Evolutionary conservation across 2,329 filamentous ascomycete species (phyloP).

Genomic region (Chalara sp.): DNA sequence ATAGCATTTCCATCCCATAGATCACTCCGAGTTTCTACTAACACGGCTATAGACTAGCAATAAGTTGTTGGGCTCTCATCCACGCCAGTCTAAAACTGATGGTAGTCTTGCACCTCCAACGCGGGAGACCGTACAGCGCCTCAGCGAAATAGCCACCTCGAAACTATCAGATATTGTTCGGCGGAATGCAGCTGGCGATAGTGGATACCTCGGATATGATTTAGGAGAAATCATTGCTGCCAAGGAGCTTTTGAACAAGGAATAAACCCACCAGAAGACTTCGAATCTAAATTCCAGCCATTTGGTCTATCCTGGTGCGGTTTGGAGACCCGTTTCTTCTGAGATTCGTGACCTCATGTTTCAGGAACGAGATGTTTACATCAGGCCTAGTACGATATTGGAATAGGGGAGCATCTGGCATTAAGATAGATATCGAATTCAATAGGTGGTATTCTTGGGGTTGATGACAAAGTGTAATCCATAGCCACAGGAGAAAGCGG

Average conservation of each 20-base stretch:
- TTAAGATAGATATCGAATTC: too few species aligned
- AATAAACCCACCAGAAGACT: background rate
- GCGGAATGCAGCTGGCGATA: slow-evolving; percentile 50
- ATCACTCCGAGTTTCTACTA: background rate
- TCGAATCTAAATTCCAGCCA: too few species aligned
- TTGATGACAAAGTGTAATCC: too few species aligned
- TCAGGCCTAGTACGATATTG: too few species aligned
- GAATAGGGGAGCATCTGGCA: too few species aligned
- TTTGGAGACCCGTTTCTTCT: too few species aligned
- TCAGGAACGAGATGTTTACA: too few species aligned
- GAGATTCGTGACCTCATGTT: too few species aligned
- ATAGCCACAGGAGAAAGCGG: too few species aligned
- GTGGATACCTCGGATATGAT: slow-evolving; percentile 67
- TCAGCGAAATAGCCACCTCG: slow-evolving; percentile 65
- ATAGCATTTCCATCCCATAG: slow-evolving; percentile 22
- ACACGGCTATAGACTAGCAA: slow-evolving; percentile 21
- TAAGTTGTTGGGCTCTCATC: slow-evolving; percentile 14
- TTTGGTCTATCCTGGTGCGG: too few species aligned
- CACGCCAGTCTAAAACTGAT: slow-evolving; percentile 41
- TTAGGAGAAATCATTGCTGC: slow-evolving; percentile 66
- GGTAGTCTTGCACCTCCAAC: slow-evolving; percentile 44
- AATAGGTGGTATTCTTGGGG: too few species aligned
- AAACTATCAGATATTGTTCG: slow-evolving; percentile 74
- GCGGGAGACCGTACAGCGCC: slow-evolving; percentile 51
- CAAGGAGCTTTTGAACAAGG: slow-evolving; percentile 35